Evolutionary conservation across 1,284 basidiomycete species (phyloP), one percentile per base, ranked within the genome.

Genomic region (Apiotrichum laibachii): DNA sequence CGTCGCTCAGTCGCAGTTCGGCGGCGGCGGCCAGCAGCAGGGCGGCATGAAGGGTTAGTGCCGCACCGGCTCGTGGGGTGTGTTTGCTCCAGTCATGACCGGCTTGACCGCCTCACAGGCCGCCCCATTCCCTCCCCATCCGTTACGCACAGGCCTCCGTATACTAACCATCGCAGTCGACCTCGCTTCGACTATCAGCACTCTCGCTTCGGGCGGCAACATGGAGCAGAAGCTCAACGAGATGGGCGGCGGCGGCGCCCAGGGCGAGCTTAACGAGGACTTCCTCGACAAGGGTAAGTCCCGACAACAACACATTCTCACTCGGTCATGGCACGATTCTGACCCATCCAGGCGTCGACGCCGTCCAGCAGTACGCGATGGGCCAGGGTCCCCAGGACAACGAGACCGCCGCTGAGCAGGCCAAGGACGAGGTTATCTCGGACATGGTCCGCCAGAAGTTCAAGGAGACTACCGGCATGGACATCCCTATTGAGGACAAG

Each of bases 211-310:
- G 33, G 56, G 56, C 40, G 59, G 59, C 40, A 39, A 52, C 59
- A 45, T 56, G 37, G 59, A 50, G 50, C 55, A 60, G 55, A 52
- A 50, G 59, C 59, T 61, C 42, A 61, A 61, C 56, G 31, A 19
- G 18, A 57, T 61, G 55, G 60, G 31, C 39, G 60, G 60, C 55
- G 60, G 60, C 43, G 60, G 60, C 50, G 26, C 26, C 37, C 60
- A 61, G 55, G 60, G 60, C 60, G 60, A 61, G 60, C 19, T 16
- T 11, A 57, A 61, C 53, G 60, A 61, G 52, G 60, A 61, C 44
- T 57, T 55, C 60, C 60, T 61, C 21, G 60, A 61, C 60, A 61
- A 61, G 60, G 60, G 57, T 58, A 52, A 33, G 57, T 58, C 33
- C 47, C n/a, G 13, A 15, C 34, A 15, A 12, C 6, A 50, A 4